Evolutionary conservation across 2,329 filamentous ascomycete species (phyloP), one percentile per base, ranked within the genome.

Genomic region (Hypoxylon sp.): DNA sequence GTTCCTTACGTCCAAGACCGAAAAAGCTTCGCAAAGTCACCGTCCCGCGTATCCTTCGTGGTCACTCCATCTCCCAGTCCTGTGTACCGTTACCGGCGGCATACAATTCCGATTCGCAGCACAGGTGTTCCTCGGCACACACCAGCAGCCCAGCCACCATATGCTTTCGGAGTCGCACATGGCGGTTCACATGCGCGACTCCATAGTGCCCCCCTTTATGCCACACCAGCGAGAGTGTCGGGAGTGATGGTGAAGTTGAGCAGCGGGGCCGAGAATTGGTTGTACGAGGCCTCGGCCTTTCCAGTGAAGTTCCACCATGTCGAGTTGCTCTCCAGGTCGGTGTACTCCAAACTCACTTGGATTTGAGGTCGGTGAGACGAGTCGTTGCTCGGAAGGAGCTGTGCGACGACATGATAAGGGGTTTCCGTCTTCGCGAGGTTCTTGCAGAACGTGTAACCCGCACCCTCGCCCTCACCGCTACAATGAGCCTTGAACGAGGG

Each of bases 251-350:
- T 69, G 47, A 74, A 73, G 58, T 67, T 68, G 58, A 67, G 55
- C 7, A 50, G 47, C 21, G 69, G 65, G 31, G 65, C 58, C 27
- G 38, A 35, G 43, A 65, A 61, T 46, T 69, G 60, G 65, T 71
- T 70, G 62, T 70, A 73, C 38, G 46, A 43, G 20, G 69, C 63
- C 18, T 60, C 58, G 21, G 66, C 69, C 48, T 69, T 60, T 31
- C 70, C 71, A 8, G 71, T 73, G 55, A 67, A 73, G 65, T 73
- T 73, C 70, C 70, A 73, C 66, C 66, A 72, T 5, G 67, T 69
- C 13, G 64, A 60, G 60, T 56, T 26, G 4, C 47, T 49, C 8
- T 69, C 38, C 23, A 72, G 57, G 48, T 74, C 71, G 27, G 65
- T 68, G 47, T 69, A 72, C 53, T 64, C 55, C 17, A 72, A 52